Evolutionary conservation across 345 rosid genomes (phyloP).

Genomic region (Boechera stricta): DNA sequence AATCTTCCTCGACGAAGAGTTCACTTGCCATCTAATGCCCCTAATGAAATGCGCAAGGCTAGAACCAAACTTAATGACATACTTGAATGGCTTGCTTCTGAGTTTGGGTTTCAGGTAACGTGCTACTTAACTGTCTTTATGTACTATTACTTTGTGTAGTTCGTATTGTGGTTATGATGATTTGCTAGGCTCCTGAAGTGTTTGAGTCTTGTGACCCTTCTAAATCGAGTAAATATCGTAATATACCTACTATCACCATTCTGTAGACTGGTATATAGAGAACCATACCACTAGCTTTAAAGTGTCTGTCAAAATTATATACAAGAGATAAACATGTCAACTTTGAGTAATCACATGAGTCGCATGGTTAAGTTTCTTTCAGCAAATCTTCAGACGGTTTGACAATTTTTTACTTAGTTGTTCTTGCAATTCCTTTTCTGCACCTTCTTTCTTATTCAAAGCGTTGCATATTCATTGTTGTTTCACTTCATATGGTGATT

Average conservation of each 20-base stretch:
- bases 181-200: neutral
- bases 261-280: neutral
- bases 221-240: neutral
- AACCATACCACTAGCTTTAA: neutral
- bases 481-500: constrained; percentile 40
- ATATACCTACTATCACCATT: neutral
- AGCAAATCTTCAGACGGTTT: neutral
- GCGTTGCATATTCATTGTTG: constrained; percentile 3
- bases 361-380: neutral
- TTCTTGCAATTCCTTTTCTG: constrained; percentile 13
- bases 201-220: constrained; percentile 5
- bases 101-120: constrained; percentile 94
- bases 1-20: constrained; percentile 61
- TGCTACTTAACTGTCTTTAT: constrained; percentile 7
- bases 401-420: neutral
- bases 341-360: constrained; percentile 7
- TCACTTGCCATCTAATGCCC: constrained; percentile 35
- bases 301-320: neutral
- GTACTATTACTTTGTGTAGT: neutral
- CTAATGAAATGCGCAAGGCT: constrained; percentile 52
- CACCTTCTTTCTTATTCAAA: constrained; percentile 11
- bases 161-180: constrained; percentile 12
- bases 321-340: neutral
- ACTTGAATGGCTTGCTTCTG: constrained; percentile 88
- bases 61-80: constrained; percentile 60